phyloP scores from a whole-genome alignment of 306 rosid species.

The Begonia peltatifolia region DNA sequence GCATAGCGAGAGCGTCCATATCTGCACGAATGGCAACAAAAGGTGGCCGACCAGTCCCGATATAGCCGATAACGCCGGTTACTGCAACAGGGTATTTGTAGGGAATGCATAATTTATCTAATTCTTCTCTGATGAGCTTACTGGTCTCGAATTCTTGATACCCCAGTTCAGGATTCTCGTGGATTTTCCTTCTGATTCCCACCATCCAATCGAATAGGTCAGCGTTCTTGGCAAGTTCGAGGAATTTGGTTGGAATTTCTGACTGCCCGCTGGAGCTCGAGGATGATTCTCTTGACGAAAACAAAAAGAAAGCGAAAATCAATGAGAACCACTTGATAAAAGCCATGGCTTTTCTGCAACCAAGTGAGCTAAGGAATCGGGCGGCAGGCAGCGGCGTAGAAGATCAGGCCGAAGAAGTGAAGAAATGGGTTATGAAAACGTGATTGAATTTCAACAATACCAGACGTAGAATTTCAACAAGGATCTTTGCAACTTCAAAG shows the following conservation, averaged over 20 bases:
- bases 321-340: background rate
- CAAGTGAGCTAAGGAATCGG: too few species aligned
- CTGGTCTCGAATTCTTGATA: conserved; percentile 27
- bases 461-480: too few species aligned
- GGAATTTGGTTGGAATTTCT: conserved; percentile 1
- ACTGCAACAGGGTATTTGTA: conserved; percentile 29
- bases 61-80: conserved; percentile 21
- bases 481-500: too few species aligned
- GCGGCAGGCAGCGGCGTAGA: too few species aligned
- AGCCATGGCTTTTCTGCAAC: background rate
- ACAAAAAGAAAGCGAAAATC: background rate
- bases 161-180: conserved; percentile 27
- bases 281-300: background rate
- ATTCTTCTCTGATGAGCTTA: conserved; percentile 28
- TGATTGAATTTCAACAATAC: too few species aligned
- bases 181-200: conserved; percentile 30
- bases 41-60: conserved; percentile 18
- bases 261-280: background rate
- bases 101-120: conserved; percentile 21
- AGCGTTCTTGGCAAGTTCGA: conserved; percentile 19
- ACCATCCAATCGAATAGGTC: conserved; percentile 28
- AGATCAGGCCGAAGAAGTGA: too few species aligned
- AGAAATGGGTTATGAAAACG: too few species aligned
- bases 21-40: conserved; percentile 30
- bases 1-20: conserved; percentile 27